Evolutionary conservation across 345 rosid species (phyloP).

Genomic region (Dovyalis caffra): DNA sequence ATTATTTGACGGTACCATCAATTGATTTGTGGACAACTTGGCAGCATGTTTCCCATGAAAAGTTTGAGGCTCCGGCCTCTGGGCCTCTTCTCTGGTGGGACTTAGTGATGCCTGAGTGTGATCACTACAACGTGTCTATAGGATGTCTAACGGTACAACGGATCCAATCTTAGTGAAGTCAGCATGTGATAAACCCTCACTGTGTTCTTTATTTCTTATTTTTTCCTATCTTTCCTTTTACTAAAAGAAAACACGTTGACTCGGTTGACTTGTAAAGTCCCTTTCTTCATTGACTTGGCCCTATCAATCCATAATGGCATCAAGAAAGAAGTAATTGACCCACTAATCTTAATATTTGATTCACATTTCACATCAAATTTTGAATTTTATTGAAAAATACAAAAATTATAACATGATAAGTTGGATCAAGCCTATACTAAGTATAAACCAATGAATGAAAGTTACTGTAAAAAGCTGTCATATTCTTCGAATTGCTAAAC

Average conservation of each 20-base stretch:
- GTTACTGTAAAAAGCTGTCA: not conserved
- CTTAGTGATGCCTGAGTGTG: not conserved
- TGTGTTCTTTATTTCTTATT: not conserved
- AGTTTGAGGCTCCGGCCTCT: too few species aligned
- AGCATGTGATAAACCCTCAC: conserved; percentile 1
- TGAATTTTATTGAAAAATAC: too few species aligned
- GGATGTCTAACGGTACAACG: not conserved
- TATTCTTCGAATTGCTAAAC: not conserved
- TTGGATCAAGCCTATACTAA: too few species aligned
- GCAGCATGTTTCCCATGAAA: too few species aligned
- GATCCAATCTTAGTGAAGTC: not conserved
- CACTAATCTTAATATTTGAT: not conserved
- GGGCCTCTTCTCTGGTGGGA: not conserved
- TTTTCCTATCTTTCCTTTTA: not conserved
- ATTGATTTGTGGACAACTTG: too few species aligned
- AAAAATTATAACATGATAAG: too few species aligned
- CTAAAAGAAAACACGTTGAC: conserved; percentile 22
- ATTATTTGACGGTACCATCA: too few species aligned
- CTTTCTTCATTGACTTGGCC: conserved; percentile 42
- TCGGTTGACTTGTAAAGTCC: conserved; percentile 33
- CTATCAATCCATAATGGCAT: conserved; percentile 22
- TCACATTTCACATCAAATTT: not conserved
- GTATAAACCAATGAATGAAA: too few species aligned
- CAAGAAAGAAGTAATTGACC: not conserved
- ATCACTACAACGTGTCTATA: not conserved